phyloP scores from a whole-genome alignment of 1,284 basidiomycete species.

The Austropuccinia psidii region DNA sequence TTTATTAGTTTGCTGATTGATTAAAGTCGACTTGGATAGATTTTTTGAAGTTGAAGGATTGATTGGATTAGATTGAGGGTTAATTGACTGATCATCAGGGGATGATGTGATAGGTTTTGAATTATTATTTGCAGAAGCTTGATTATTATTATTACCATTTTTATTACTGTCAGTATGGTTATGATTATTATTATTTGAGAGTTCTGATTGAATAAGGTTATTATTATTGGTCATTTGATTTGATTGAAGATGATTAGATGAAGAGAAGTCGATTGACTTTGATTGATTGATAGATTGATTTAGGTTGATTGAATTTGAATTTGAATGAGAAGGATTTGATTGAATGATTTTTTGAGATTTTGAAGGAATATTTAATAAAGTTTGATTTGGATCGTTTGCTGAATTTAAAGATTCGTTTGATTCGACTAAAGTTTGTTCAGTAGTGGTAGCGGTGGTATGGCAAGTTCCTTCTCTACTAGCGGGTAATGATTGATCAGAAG shows the following conservation, averaged over 20 bases:
- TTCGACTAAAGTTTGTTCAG: conserved; percentile 17
- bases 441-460: background rate
- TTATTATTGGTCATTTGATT: background rate
- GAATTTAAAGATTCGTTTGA: background rate
- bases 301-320: background rate
- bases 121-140: too few relatives aligned
- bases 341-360: background rate
- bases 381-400: background rate
- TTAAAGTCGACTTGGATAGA: too few relatives aligned
- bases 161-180: background rate
- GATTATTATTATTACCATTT: too few relatives aligned
- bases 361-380: background rate
- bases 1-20: too few relatives aligned
- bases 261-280: background rate
- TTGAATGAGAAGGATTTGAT: background rate
- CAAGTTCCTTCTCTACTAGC: background rate
- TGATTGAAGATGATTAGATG: background rate
- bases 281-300: background rate
- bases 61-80: background rate
- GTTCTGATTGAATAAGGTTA: background rate
- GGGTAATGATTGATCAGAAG: background rate
- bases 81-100: too few relatives aligned
- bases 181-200: background rate
- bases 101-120: too few relatives aligned
- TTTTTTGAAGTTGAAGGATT: background rate